These are phyloP conservation scores for Mycena olivaceomarginata DNA, from an alignment of 768 basidiomycete genomes.

Conservation along the genomic window DNA sequence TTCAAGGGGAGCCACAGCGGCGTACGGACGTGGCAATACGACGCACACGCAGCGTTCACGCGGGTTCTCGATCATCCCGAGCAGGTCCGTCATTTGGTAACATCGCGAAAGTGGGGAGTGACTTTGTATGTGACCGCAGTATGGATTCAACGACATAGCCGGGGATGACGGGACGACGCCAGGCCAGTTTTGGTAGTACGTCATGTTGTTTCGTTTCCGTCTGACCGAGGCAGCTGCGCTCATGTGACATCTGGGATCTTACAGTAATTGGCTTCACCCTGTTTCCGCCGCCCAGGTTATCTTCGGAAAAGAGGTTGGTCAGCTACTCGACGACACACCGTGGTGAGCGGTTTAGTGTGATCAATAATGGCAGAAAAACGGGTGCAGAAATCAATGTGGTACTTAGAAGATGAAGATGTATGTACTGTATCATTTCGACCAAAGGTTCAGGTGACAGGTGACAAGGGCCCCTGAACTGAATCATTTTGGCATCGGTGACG, in stretches of 20 bases:
- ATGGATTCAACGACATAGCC: conserved; percentile 5
- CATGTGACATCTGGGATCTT: conserved; percentile 14
- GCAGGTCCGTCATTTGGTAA: conserved; percentile 50
- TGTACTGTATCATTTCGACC: not conserved
- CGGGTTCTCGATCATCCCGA: conserved; percentile 54
- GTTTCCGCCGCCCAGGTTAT: conserved; percentile 33
- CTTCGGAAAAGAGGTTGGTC: conserved; percentile 28
- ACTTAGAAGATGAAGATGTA: not conserved
- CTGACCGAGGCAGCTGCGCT: conserved; percentile 11
- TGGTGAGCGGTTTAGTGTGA: conserved; percentile 26
- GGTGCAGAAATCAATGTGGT: conserved; percentile 23
- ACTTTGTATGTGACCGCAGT: conserved; percentile 49
- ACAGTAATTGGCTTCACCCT: conserved; percentile 31
- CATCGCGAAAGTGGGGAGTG: conserved; percentile 44
- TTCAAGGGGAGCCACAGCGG: conserved; percentile 2
- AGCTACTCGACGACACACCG: conserved; percentile 18
- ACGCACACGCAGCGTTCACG: conserved; percentile 54
- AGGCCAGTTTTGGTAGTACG: conserved; percentile 34
- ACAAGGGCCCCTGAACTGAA: too few relatives aligned
- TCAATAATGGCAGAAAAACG: conserved; percentile 18
- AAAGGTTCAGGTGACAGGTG: too few relatives aligned
- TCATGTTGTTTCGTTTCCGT: conserved; percentile 7
- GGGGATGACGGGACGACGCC: conserved; percentile 26
- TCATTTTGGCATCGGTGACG: too few relatives aligned
- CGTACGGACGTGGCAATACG: conserved; percentile 54